These are phyloP conservation scores for Pythium insidiosum DNA, from an alignment of 352 stramenopile species.

Conservation along the genomic window DNA sequence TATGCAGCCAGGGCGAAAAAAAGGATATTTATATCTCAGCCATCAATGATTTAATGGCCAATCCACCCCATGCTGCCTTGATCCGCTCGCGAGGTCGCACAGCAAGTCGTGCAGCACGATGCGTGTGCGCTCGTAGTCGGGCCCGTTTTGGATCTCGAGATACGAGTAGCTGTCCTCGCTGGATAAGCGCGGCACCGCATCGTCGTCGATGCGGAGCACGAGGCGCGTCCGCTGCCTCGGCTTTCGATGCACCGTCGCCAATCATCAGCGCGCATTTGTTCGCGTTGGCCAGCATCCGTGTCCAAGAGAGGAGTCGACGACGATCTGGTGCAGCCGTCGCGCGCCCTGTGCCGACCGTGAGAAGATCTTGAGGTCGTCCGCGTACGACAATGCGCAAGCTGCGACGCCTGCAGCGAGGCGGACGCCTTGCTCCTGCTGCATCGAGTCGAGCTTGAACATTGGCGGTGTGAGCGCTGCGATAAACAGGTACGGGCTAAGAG, in stretches of 20 bases:
- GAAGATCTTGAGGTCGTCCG: slow-evolving; percentile 17
- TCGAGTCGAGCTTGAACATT: not conserved
- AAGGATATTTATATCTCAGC: no score
- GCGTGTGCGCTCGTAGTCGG: slow-evolving; percentile 1
- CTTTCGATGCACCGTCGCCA: not conserved
- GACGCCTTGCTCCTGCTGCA: not conserved
- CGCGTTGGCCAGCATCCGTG: not conserved
- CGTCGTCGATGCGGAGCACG: not conserved
- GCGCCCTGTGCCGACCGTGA: slow-evolving; percentile 3
- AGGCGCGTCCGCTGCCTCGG: slow-evolving; percentile 4
- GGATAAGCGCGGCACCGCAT: not conserved
- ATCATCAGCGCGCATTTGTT: not conserved
- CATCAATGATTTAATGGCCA: no score
- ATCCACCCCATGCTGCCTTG: no score
- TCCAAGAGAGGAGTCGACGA: not conserved
- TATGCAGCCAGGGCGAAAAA: no score
- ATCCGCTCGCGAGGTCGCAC: not conserved
- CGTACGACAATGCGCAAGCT: not conserved
- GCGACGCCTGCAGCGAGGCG: not conserved
- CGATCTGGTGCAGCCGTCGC: slow-evolving; percentile 1
- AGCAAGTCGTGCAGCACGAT: not conserved
- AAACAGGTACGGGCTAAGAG: not conserved
- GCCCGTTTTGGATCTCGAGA: slow-evolving; percentile 1
- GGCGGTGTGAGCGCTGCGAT: not conserved
- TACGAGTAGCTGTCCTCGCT: not conserved